Percentiles rank a stretch among this genome's conserved stretches.
phyloP scores from a whole-genome alignment of 2,329 filamentous ascomycete species.

The Dichotomopilus funicola region DNA sequence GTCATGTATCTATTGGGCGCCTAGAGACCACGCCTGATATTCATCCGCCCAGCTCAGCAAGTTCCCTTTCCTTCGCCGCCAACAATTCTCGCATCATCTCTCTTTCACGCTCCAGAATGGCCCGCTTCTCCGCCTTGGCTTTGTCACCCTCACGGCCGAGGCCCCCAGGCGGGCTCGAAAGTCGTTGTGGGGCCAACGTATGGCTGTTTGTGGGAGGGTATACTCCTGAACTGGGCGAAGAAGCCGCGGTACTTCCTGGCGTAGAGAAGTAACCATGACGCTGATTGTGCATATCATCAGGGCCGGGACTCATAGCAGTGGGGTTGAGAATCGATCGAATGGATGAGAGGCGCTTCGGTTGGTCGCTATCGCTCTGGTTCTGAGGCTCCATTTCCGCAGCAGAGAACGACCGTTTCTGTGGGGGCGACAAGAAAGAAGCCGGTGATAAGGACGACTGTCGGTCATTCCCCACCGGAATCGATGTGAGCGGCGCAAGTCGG shows the following conservation, averaged over 20 bases:
- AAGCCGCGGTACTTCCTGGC: constrained; percentile 35
- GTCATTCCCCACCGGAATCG: constrained; percentile 40
- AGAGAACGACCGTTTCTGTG: constrained; percentile 63
- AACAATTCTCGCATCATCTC: constrained; percentile 69
- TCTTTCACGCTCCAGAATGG: constrained; percentile 63
- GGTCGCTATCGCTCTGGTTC: constrained; percentile 34
- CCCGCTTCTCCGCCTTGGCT: constrained; percentile 55
- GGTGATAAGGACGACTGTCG: constrained; percentile 54
- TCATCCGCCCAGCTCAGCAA: constrained; percentile 41
- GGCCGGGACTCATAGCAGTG: constrained; percentile 26
- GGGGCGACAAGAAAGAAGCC: constrained; percentile 52
- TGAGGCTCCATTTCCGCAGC: constrained; percentile 45
- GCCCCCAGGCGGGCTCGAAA: constrained; percentile 13
- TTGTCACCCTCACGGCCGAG: constrained; percentile 41
- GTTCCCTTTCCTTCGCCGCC: constrained; percentile 65
- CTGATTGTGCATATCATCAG: constrained; percentile 28
- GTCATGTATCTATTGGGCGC: neutral
- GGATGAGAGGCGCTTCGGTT: constrained; percentile 59
- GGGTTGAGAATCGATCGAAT: constrained; percentile 72
- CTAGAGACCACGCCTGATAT: neutral
- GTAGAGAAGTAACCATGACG: constrained; percentile 38
- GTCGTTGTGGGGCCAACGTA: constrained; percentile 22
- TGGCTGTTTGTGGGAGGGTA: constrained; percentile 27
- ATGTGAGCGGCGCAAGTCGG: constrained; percentile 49
- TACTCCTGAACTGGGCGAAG: constrained; percentile 36